These are phyloP conservation scores for Saussurea involucrata DNA, from an alignment of 129 eudicot species.

Conservation along the genomic window DNA sequence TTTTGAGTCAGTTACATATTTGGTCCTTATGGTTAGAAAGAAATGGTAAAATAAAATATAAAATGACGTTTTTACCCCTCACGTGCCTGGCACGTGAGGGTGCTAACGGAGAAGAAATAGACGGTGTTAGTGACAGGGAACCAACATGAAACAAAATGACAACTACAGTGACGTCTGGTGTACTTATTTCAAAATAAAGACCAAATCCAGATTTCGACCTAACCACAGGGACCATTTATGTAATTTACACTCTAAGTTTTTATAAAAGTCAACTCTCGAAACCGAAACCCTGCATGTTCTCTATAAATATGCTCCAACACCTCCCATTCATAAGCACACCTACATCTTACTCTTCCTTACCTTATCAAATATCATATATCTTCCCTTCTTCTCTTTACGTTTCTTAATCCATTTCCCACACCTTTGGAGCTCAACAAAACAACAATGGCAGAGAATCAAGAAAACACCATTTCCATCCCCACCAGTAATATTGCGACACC, in stretches of 20 bases:
- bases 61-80: too few species aligned
- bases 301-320: constrained; percentile 13
- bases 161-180: too few species aligned
- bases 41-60: too few species aligned
- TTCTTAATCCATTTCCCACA: neutral
- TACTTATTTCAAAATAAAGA: too few species aligned
- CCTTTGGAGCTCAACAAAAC: constrained; percentile 4
- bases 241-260: neutral
- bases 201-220: too few species aligned
- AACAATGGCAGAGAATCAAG: constrained; percentile 17
- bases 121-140: too few species aligned
- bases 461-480: neutral
- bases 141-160: too few species aligned
- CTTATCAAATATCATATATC: constrained; percentile 10
- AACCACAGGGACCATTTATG: too few species aligned
- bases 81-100: too few species aligned
- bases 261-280: constrained; percentile 22
- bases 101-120: too few species aligned
- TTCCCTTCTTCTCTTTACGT: neutral
- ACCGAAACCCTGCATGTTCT: neutral
- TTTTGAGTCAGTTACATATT: too few species aligned
- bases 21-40: too few species aligned
- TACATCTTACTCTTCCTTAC: neutral
- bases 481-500: neutral
- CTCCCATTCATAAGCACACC: constrained; percentile 26